Base-by-base conservation (phyloP, 352 stramenopile genomes). In the Phytophthora crassamura region DNA sequence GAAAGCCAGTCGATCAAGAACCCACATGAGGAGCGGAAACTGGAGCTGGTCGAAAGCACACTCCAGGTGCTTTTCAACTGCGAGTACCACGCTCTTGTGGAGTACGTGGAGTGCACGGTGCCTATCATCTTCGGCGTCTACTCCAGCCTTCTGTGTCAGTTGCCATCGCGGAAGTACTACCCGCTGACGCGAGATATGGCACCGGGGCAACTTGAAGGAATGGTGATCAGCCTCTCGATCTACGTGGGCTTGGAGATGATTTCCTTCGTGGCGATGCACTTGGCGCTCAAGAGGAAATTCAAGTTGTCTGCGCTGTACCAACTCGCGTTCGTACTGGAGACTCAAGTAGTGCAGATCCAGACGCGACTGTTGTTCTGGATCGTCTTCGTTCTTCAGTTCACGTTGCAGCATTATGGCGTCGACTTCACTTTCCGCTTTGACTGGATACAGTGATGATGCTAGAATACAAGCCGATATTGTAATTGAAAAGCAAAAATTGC, bases 281-380 rank as follows among this genome's bases (percentile, higher is more conserved):
- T 45, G 8, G 36, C 25, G 4, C 30, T 71, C 14, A 34, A 53
- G 20, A n/a, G 22, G 0, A 42, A 32, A 25, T 71, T 77, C 18
- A 52, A 32, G 10, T 59, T 64, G 15, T 54, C 51, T 6, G 35
- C 56, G 25, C n/a, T 69, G 3, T 65, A 65, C 32, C 40, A 46
- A 28, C 7, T 47, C 6, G 72, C 58, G 5, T 77, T 80, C 34
- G 64, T 80, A 22, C 58, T 80, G 1, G 67, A 80, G 56, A 69
- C 25, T 0, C 64, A 76, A n/a, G 16, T n/a, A 0, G 20, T 42
- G 22, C 46, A 62, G 12, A 25, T 25, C 25, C 45, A 52, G 12
- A 52, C 11, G 28, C 28, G 45, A 4, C 3, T 52, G 25, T 52
- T 52, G 28, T 10, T 52, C 30, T 39, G 41, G 51, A 40, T 49